Base-by-base conservation (phyloP, 1,284 basidiomycete genomes). In the Peniophora sp. region DNA sequence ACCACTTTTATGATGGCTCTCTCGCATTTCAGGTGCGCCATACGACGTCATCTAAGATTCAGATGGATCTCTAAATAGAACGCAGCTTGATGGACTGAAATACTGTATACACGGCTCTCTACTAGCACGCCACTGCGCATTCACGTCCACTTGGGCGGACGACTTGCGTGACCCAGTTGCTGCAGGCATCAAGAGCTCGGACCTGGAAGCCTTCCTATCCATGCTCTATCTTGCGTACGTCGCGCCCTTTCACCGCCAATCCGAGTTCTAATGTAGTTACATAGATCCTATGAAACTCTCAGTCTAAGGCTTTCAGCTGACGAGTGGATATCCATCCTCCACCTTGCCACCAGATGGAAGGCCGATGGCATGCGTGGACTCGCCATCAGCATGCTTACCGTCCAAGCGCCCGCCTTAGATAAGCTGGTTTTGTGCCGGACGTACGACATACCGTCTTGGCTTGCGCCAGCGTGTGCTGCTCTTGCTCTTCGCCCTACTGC, bases 291-390 rank as follows among this genome's bases (percentile, higher is more conserved):
- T 18, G 47, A 50, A 24, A 47, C 52, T 3, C 57, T 56, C 18
- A 59, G 60, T 49, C 50, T 57, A 12, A 12, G 12, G 6, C 37
- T 50, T 23, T 56, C 60, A 22, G 53, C 57, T 17, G 57, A 59
- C 9, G 61, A 66, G 27, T 66, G 64, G 64, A 55, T 57, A 2
- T 62, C 62, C 42, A 59, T 66, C 22, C 57, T 66, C 17, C 50
- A 49, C 32, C 52, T 66, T 32, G 51, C 63, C n/a, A 57, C 54
- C 37, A 55, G 52, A 47, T 64, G 57, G 57, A 54, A 52, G 5
- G 63, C 64, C 51, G 50, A 55, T 2, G 54, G 42, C 18, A 54
- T 60, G 43, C 57, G 60, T n/a, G 42, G 50, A 32, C 55, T 61
- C 41, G 60, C 64, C 3, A 55, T 64, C 35, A 50, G 56, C 24